Conservation (phyloP, 768 basidiomycete species). For the Phanerochaete sordida region DNA sequence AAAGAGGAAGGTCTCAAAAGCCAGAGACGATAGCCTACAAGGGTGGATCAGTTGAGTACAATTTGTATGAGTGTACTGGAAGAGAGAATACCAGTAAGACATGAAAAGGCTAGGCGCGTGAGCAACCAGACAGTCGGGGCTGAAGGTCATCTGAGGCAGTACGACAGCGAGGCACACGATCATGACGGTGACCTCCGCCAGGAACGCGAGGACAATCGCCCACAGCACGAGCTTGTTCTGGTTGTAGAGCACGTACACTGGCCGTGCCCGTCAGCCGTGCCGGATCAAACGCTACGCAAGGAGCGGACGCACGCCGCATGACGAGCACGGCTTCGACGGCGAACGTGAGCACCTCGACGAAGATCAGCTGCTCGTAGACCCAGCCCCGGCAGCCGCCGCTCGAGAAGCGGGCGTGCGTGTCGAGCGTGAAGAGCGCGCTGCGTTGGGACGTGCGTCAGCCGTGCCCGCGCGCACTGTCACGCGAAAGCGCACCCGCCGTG, state of each 20-base stretch:
- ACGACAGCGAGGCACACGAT: background rate
- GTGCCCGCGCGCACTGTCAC: background rate
- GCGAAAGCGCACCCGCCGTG: background rate
- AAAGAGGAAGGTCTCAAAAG: conserved; percentile 12
- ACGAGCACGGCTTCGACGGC: conserved; percentile 10
- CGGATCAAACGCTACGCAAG: background rate
- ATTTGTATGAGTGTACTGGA: background rate
- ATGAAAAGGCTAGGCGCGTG: conserved; percentile 7
- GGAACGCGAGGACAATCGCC: conserved; percentile 4
- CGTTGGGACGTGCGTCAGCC: background rate
- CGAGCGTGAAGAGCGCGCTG: background rate
- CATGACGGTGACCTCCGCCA: conserved; percentile 5
- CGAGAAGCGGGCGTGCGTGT: background rate
- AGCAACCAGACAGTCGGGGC: conserved; percentile 1
- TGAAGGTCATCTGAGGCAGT: conserved; percentile 7
- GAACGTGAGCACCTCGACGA: conserved; percentile 8
- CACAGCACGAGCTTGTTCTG: conserved; percentile 8
- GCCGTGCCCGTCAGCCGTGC: background rate
- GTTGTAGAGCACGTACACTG: conserved; percentile 13
- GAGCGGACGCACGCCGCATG: conserved; percentile 5
- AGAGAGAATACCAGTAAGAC: conserved; percentile 1
- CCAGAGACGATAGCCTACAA: conserved; percentile 8
- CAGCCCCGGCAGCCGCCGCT: conserved; percentile 1
- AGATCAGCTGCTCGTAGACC: conserved; percentile 8
- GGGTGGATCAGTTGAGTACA: background rate